Conservation (phyloP, 129 eudicot genomes). For the Smallanthus sonchifolius region DNA sequence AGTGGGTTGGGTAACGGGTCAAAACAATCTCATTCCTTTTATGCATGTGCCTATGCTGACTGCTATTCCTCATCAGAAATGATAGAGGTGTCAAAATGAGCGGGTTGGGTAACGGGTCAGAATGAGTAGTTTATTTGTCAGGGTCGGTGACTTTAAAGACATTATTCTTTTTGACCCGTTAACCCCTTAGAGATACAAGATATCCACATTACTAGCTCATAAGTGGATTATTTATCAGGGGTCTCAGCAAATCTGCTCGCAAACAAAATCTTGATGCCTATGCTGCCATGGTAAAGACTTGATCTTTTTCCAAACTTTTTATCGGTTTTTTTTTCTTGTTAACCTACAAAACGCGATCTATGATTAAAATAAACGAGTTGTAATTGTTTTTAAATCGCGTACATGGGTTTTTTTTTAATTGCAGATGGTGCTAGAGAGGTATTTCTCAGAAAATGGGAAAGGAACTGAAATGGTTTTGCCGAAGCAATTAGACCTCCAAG, state of each 20-base stretch:
- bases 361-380: not conserved
- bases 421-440: constrained; percentile 87
- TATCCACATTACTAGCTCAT: not conserved
- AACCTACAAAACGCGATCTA: not conserved
- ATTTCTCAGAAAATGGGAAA: constrained; percentile 55
- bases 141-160: not conserved
- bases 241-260: constrained; percentile 68
- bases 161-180: not conserved
- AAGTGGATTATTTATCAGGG: constrained; percentile 42
- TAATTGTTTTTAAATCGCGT: not conserved
- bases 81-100: not conserved
- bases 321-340: not conserved
- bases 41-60: not conserved
- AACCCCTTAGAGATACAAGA: not conserved
- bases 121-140: not conserved
- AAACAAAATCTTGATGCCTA: constrained; percentile 68
- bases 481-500: constrained; percentile 74
- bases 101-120: not conserved
- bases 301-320: not conserved
- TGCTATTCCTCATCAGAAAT: not conserved
- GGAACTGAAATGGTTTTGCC: constrained; percentile 77
- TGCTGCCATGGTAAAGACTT: constrained; percentile 72
- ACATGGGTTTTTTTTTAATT: not conserved
- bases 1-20: no score
- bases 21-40: not conserved